Base-by-base conservation (phyloP, 371 early-diverging fungal genomes). In the Mortierella sp. region DNA sequence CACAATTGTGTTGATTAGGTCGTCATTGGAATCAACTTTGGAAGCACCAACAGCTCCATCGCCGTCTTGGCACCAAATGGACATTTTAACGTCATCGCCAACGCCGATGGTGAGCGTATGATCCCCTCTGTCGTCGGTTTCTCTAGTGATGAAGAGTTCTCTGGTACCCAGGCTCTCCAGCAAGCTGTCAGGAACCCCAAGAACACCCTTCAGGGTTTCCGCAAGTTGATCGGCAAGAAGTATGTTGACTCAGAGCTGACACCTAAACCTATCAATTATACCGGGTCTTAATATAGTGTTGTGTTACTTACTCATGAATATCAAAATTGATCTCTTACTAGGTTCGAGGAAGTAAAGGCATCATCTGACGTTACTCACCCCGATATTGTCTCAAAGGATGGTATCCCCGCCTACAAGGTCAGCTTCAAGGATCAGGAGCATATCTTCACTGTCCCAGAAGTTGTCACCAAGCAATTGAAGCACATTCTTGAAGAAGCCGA, bases 51-150 rank as follows among this genome's bases (percentile, higher is more conserved):
- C 84, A 94, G 96, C 54, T 94, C 95, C 76, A 93, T 97, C 81
- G 93, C 94, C 66, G 92, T 95, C 81, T 86, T 95, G 75, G 93
- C 90, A 82, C 94, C 94, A 89, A 94, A 94, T 78, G 93, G 93
- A 72, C 89, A 91, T 75, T 90, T 92, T 67, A 96, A 97, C 76
- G 92, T 95, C 83, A 96, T 98, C 82, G 98, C 98, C 76, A 97
- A 98, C 88, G 96, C 95, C 83, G 98, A 98, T 83, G 98, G 98
- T 86, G 97, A 97, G 84, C 89, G 97, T 80, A 93, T 94, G 85
- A 96, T 96, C 75, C 96, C 98, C 58, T 91, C 95, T 58, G 93
- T 91, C 82, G 93, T 97, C 64, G 96, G 97, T 74, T 96, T 95
- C 90, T 91, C 94, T n/a, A 94, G 92, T 59, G 92, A 93, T 62